Evolutionary conservation across 768 basidiomycete species (phyloP).

Genomic region (Cyclocybe cylindracea): DNA sequence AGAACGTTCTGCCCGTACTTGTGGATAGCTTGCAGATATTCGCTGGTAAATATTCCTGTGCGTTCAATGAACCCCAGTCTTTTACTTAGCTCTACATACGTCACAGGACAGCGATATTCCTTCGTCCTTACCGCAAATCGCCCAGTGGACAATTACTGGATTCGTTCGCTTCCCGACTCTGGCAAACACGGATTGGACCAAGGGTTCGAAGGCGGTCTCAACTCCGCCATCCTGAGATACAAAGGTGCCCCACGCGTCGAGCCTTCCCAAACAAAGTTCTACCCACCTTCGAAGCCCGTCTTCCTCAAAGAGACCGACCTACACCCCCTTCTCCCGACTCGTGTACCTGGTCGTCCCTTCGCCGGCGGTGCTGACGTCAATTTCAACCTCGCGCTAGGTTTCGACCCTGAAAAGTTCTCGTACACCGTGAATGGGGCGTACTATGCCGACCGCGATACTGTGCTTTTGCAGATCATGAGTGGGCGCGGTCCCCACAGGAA

Average conservation of each 20-base stretch:
- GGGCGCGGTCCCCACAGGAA: conserved; percentile 35
- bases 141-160: conserved; percentile 45
- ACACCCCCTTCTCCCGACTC: neutral
- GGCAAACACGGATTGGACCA: conserved; percentile 8
- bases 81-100: neutral
- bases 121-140: conserved; percentile 40
- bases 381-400: conserved; percentile 3
- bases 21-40: conserved; percentile 45
- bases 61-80: neutral
- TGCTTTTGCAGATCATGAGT: conserved; percentile 44
- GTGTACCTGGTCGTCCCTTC: neutral
- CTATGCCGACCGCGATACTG: conserved; percentile 29
- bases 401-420: conserved; percentile 9
- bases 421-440: conserved; percentile 33
- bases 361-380: neutral
- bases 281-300: too few relatives aligned
- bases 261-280: conserved; percentile 16
- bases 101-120: conserved; percentile 37
- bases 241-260: conserved; percentile 27
- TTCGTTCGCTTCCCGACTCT: conserved; percentile 27
- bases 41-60: conserved; percentile 18
- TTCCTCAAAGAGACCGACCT: too few relatives aligned
- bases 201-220: conserved; percentile 30
- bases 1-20: conserved; percentile 30
- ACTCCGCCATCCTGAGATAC: conserved; percentile 43